Evolutionary conservation across 1,284 basidiomycete species (phyloP).

Genomic region (Irpex lacteus): DNA sequence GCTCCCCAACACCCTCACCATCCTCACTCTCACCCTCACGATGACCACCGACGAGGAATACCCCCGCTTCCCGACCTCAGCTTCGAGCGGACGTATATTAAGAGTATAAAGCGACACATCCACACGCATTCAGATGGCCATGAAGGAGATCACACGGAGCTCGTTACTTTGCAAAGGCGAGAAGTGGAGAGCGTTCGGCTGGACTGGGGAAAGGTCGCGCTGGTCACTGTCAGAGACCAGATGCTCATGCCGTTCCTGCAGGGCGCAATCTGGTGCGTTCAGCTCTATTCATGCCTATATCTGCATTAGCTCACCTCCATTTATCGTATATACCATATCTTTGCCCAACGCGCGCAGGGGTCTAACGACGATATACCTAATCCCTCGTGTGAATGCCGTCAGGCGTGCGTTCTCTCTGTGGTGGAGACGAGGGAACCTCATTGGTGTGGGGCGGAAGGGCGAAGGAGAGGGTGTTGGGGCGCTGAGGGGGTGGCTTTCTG

Average conservation of each 20-base stretch:
- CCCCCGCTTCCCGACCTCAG: slow-evolving; percentile 56
- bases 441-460: slow-evolving; percentile 12
- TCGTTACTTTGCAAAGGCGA: slow-evolving; percentile 12
- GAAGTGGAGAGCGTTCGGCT: slow-evolving; percentile 39
- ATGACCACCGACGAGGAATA: slow-evolving; percentile 2
- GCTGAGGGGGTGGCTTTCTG: slow-evolving; percentile 17
- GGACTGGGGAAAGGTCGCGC: slow-evolving; percentile 58
- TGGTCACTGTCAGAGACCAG: slow-evolving; percentile 68
- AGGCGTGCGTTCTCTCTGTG: slow-evolving; percentile 20
- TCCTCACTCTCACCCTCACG: too few relatives aligned
- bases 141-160: slow-evolving; percentile 28
- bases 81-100: slow-evolving; percentile 67
- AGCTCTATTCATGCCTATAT: too few relatives aligned
- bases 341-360: slow-evolving; percentile 23
- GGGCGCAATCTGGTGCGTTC: slow-evolving; percentile 61
- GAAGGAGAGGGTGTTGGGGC: slow-evolving; percentile 17
- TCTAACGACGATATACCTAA: slow-evolving; percentile 22
- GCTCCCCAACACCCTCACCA: background rate
- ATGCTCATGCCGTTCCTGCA: slow-evolving; percentile 67
- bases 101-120: slow-evolving; percentile 55
- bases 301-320: too few relatives aligned
- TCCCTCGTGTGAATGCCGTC: slow-evolving; percentile 17
- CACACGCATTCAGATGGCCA: too few relatives aligned
- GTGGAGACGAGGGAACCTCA: slow-evolving; percentile 23
- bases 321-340: too few relatives aligned